Percentiles rank a stretch among this genome's conserved stretches.
Conservation (phyloP, 2,329 filamentous ascomycete genomes). For the Arthrocladium fulminans region DNA sequence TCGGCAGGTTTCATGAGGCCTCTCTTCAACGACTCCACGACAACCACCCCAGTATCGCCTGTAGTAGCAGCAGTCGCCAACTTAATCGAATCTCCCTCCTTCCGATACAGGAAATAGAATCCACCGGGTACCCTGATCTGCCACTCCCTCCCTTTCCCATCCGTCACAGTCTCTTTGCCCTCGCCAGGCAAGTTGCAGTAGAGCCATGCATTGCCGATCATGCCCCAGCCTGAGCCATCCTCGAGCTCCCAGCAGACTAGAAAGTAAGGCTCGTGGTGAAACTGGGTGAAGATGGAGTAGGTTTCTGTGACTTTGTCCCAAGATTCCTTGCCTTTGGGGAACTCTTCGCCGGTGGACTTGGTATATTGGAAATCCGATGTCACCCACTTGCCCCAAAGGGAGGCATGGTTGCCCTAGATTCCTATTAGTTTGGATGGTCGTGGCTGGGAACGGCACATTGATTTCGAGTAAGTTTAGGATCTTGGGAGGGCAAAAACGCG, state of each 20-base stretch:
- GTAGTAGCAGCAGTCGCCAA: constrained; percentile 14
- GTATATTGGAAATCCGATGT: constrained; percentile 13
- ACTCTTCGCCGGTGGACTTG: constrained; percentile 14
- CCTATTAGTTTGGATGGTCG: too few relatives aligned
- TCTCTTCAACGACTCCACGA: constrained; percentile 18
- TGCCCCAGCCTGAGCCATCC: constrained; percentile 14
- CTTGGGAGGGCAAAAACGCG: too few relatives aligned
- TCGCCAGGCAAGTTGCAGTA: constrained; percentile 13
- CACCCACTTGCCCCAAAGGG: constrained; percentile 6
- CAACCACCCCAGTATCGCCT: constrained; percentile 14
- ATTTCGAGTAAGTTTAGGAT: too few relatives aligned
- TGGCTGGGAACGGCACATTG: too few relatives aligned
- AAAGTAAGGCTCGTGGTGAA: constrained; percentile 18
- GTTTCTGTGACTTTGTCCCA: constrained; percentile 12
- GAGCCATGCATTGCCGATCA: constrained; percentile 17
- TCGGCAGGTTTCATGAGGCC: constrained; percentile 13
- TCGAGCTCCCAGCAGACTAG: constrained; percentile 14
- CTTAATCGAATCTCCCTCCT: constrained; percentile 14
- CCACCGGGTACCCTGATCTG: constrained; percentile 17
- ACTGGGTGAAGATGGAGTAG: constrained; percentile 15
- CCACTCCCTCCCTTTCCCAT: constrained; percentile 16
- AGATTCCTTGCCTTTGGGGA: constrained; percentile 8
- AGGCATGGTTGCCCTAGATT: background rate
- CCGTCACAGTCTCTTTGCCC: constrained; percentile 11
- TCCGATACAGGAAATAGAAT: constrained; percentile 14